Evolutionary conservation across 2,329 filamentous ascomycete species (phyloP).

Genomic region (Orbilia javanica): DNA sequence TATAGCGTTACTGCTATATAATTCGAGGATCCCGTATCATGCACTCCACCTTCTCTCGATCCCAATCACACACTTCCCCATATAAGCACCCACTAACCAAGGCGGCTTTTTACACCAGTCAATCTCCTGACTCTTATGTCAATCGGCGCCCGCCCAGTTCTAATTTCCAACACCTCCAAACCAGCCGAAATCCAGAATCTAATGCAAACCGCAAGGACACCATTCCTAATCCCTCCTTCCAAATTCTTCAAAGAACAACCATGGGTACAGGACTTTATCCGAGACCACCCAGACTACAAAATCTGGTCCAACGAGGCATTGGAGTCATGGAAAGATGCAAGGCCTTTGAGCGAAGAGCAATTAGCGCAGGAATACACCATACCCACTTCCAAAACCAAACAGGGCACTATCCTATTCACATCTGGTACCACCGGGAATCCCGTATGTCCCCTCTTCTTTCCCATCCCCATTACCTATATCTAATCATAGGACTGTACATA

Average conservation of each 20-base stretch:
- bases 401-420: constrained; percentile 49
- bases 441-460: constrained; percentile 9
- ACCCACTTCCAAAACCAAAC: not conserved
- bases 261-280: not conserved
- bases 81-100: not conserved
- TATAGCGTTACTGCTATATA: too few relatives aligned
- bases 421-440: constrained; percentile 50
- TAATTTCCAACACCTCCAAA: constrained; percentile 37
- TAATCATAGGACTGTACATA: not conserved
- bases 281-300: not conserved
- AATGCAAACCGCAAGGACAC: constrained; percentile 14
- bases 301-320: not conserved
- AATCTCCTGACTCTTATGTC: constrained; percentile 39
- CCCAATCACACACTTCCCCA: too few relatives aligned
- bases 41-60: too few relatives aligned
- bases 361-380: constrained; percentile 2
- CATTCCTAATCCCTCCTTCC: constrained; percentile 15
- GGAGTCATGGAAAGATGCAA: not conserved
- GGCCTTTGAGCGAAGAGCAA: not conserved
- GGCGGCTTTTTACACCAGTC: constrained; percentile 16
- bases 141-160: constrained; percentile 31
- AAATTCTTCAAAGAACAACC: not conserved
- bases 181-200: constrained; percentile 16
- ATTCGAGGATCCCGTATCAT: too few relatives aligned
- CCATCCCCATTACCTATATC: not conserved